These are phyloP conservation scores for Pythium myriotylum DNA, from an alignment of 352 stramenopile species.

Conservation along the genomic window DNA sequence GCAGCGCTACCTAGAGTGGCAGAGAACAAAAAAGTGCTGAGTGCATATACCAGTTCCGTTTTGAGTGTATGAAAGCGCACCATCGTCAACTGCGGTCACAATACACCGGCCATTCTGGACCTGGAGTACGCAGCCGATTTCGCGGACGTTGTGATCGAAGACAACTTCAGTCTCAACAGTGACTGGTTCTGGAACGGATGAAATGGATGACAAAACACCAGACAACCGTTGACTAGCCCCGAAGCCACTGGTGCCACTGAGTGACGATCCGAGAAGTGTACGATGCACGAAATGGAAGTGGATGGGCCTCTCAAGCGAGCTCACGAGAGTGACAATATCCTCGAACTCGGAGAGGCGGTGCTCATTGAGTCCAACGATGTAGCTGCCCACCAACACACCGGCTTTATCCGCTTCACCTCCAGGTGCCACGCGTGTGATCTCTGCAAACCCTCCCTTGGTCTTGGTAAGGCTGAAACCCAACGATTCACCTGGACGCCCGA, in stretches of 20 bases:
- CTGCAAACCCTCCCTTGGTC: slow-evolving; percentile 61
- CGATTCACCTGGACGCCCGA: slow-evolving; percentile 43
- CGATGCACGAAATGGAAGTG: slow-evolving; percentile 70
- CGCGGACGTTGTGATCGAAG: slow-evolving; percentile 47
- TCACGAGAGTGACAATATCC: slow-evolving; percentile 67
- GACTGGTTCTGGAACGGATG: slow-evolving; percentile 61
- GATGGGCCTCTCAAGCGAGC: slow-evolving; percentile 51
- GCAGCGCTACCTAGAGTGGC: slow-evolving; percentile 45
- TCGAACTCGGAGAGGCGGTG: slow-evolving; percentile 67
- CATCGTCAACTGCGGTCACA: slow-evolving; percentile 59
- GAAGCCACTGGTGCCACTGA: not conserved
- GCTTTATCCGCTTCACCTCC: slow-evolving; percentile 59
- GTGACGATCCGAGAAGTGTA: not conserved
- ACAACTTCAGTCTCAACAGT: slow-evolving; percentile 58
- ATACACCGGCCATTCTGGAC: slow-evolving; percentile 55
- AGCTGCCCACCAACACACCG: slow-evolving; percentile 73
- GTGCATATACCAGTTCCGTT: no score
- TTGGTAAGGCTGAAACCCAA: slow-evolving; percentile 80
- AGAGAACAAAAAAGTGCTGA: not conserved
- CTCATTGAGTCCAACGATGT: slow-evolving; percentile 69
- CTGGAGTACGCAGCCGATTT: slow-evolving; percentile 62
- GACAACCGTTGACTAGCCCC: not conserved
- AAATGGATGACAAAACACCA: slow-evolving; percentile 32
- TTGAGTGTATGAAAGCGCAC: slow-evolving; percentile 16
- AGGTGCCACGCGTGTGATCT: slow-evolving; percentile 65